Evolutionary conservation across 352 stramenopile genomes (phyloP), one percentile per base, ranked within the genome.

Genomic region (Pythium phragmiticola): DNA sequence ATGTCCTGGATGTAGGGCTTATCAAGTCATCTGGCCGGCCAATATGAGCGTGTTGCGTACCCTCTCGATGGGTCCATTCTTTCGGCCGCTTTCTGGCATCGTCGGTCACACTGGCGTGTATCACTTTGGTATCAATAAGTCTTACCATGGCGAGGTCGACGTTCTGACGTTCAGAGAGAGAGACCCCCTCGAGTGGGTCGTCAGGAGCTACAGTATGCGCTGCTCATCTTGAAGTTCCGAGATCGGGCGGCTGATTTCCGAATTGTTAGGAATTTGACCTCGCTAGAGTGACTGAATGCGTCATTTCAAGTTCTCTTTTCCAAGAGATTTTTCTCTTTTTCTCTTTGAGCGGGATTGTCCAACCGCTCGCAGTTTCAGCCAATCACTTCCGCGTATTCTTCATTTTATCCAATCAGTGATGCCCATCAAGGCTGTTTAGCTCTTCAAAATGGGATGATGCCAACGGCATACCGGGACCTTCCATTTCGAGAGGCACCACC

Each of bases 301-400:
- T 64, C 36, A 49, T 49, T 41, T 47, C 47, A 30, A 5, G 11
- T 2, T 21, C 14, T 28, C 55, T 30, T 30, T 21, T 28, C 56
- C 56, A 62, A 30, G 42, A 61, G 54, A 61, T 61, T 52, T 46
- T 61, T 61, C 54, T 53, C 7, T 61, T 52, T 46, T 61, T 61
- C 54, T 53, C 7, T 16, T 26, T 33, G 54, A 3, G 9, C 7
- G 12, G 11, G n/a, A 28, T 42, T 6, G 26, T 34, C 26, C 54
- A 41, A 12, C 11, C 33, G 2, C 17, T 9, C 7, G 11, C 34
- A 9, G 0, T 65, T 65, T 54, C 33, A 66, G 2, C 60, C 50
- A 66, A 60, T 60, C 16, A 48, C 21, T 28, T 19, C 1, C 7
- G 2, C 3, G 7, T 45, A 9, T 36, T 14, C 13, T 39, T 12